Base-by-base conservation (phyloP, 2,329 filamentous ascomycete genomes). In the Stromatinia cepivora region DNA sequence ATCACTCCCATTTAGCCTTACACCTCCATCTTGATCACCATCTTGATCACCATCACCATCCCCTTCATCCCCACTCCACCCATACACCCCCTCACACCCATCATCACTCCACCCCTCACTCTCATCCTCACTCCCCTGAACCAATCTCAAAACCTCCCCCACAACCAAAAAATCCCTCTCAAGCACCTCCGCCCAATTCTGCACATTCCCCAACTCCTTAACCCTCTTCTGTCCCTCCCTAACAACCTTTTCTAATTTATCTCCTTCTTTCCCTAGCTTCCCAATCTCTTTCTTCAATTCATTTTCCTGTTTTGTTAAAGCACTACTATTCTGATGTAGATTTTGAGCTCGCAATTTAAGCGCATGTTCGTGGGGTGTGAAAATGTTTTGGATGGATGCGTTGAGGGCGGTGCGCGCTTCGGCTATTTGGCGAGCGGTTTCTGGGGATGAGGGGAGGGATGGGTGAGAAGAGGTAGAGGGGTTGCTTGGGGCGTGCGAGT, bases 111-210 rank as follows among this genome's bases (percentile, higher is more conserved):
- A 25, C 39, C 50, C 39, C 52, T 69, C 66, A 57, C 69, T 66
- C 70, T 62, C 56, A 61, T 69, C 53, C 54, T 65, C 67, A 39
- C 68, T 70, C 73, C 74, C 74, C 56, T 76, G 75, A 3, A 85
- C 87, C 69, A 89, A 77, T 73, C 87, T 80, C 74, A 90, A 77
- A 54, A 88, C 90, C 83, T 90, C 88, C 78, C 88, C 87, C 9
- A 91, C 77, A 57, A 88, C 84, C 68, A 89, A 72, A 72, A 91
- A 88, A 73, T 89, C 87, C 70, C 87, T 79, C 83, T 90, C 92
- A 76, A 94, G 83, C 80, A 93, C 87, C 84, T 95, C 92, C 31
- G 92, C 91, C 92, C 92, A 95, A 79, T 94, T 94, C 83, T 94
- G 91, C 77, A 94, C 86, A 77, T 93, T 89, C 34, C 92, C 91